Evolutionary conservation across 2,329 filamentous ascomycete genomes (phyloP).

Genomic region (Hypoxylon sp.): DNA sequence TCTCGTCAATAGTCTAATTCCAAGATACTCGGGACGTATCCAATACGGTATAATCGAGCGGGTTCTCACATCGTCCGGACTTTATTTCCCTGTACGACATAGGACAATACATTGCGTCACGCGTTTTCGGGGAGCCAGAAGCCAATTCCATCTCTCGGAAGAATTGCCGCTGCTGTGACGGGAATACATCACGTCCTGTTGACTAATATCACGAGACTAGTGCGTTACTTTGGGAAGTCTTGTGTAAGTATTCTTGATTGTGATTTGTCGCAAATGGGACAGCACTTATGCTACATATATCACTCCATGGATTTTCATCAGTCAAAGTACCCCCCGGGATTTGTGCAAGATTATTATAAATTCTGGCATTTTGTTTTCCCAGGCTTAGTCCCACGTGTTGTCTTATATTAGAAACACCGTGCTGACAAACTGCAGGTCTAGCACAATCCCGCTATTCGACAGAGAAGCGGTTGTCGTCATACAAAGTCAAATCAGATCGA

Average conservation of each 20-base stretch:
- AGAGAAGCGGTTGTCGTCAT: slow-evolving; percentile 7
- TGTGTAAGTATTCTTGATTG: slow-evolving; percentile 38
- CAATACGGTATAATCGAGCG: slow-evolving; percentile 38
- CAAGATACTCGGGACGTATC: slow-evolving; percentile 6
- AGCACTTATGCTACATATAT: slow-evolving; percentile 19
- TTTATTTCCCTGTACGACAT: slow-evolving; percentile 32
- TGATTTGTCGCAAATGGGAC: slow-evolving; percentile 32
- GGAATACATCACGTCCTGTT: slow-evolving; percentile 26
- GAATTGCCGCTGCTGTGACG: slow-evolving; percentile 29
- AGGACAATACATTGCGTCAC: slow-evolving; percentile 24
- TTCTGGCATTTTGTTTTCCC: background rate
- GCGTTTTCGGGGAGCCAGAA: slow-evolving; percentile 8
- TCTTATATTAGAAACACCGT: slow-evolving; percentile 13
- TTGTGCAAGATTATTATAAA: slow-evolving; percentile 12
- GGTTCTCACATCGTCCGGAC: slow-evolving; percentile 43
- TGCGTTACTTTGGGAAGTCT: slow-evolving; percentile 22
- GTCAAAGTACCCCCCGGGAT: slow-evolving; percentile 21
- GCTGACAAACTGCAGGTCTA: slow-evolving; percentile 35
- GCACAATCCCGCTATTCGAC: slow-evolving; percentile 16
- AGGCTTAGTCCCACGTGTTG: slow-evolving; percentile 18
- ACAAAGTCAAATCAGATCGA: slow-evolving; percentile 26
- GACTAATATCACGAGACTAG: slow-evolving; percentile 34
- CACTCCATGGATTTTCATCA: slow-evolving; percentile 23
- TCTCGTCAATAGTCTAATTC: slow-evolving; percentile 20
- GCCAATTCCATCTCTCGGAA: slow-evolving; percentile 24